Evolutionary conservation across 2,329 filamentous ascomycete species (phyloP), one percentile per base, ranked within the genome.

Genomic region (Penicillium sp.): DNA sequence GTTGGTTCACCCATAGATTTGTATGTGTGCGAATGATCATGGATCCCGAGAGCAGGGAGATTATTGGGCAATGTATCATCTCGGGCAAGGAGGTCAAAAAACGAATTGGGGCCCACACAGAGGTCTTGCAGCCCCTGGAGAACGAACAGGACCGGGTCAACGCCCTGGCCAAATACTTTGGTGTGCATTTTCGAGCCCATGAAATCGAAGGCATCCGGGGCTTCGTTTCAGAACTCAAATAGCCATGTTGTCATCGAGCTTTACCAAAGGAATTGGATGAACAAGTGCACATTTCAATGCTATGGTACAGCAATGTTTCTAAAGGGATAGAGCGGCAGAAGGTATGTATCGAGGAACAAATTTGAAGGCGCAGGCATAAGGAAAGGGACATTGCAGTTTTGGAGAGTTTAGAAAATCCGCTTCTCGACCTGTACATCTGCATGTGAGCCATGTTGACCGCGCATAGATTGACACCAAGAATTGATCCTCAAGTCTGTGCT

Each of bases 21-120:
- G 62, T 84, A 18, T 74, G 78, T 47, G 70, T 75, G 45, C 76
- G 72, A 62, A 81, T 82, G 65, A 66, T 84, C 50, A 59, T 80
- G 47, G 66, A 79, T 39, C 66, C 72, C 34, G 68, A 70, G 3
- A 68, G 71, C 0, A 63, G 69, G 9, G 67, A 72, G 52, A 71
- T 81, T 40, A 56, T 74, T 26, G 81, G 80, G 2, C 76, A 79
- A 59, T 64, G 77, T 46, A 76, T 79, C 64, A 59, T 85, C 53
- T 62, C 74, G 4, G 72, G 76, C 24, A 72, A 67, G 4, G 66
- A 73, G 13, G 66, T 84, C 38, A 84, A 83, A 66, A 70, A 68
- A 65, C 77, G 79, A 53, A 53, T 76, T 29, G 69, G 71, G 8
- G 79, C 77, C 3, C 71, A 72, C 64, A 78, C 76, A 12, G 67